Evolutionary conservation across 352 stramenopile genomes (phyloP).

Genomic region (Pythium scleroteichum): DNA sequence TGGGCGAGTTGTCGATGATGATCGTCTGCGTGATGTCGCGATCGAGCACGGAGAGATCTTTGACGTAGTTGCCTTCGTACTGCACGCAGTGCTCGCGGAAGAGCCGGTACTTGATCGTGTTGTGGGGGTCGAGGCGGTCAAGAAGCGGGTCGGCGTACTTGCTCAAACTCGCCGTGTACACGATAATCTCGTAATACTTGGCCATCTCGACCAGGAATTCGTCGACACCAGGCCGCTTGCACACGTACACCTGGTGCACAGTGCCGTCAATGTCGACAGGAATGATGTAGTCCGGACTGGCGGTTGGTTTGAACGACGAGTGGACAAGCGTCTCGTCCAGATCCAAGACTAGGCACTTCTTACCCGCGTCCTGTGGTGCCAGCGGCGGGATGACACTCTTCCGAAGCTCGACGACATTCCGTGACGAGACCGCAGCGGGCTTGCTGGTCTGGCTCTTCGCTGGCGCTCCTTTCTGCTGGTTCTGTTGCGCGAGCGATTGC

Average conservation of each 20-base stretch:
- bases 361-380: conserved; percentile 53
- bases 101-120: conserved; percentile 88
- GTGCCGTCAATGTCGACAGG: conserved; percentile 94
- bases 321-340: conserved; percentile 98
- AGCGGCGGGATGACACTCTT: conserved; percentile 58
- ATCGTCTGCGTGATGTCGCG: conserved; percentile 93
- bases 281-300: conserved; percentile 96
- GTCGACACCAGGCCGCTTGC: conserved; percentile 92
- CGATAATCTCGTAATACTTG: conserved; percentile 97
- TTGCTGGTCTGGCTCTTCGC: conserved; percentile 14
- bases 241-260: conserved; percentile 89
- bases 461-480: conserved; percentile 18
- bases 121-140: conserved; percentile 93
- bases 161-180: conserved; percentile 98
- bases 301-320: conserved; percentile 94
- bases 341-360: conserved; percentile 94
- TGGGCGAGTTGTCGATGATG: conserved; percentile 99
- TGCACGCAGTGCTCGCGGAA: conserved; percentile 95
- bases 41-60: conserved; percentile 96
- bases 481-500: conserved; percentile 20
- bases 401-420: conserved; percentile 49
- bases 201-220: conserved; percentile 96
- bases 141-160: conserved; percentile 98
- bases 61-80: conserved; percentile 96
- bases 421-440: conserved; percentile 13